phyloP scores from a whole-genome alignment of 2,329 filamentous ascomycete genomes.

The Lachnellula suecica region DNA sequence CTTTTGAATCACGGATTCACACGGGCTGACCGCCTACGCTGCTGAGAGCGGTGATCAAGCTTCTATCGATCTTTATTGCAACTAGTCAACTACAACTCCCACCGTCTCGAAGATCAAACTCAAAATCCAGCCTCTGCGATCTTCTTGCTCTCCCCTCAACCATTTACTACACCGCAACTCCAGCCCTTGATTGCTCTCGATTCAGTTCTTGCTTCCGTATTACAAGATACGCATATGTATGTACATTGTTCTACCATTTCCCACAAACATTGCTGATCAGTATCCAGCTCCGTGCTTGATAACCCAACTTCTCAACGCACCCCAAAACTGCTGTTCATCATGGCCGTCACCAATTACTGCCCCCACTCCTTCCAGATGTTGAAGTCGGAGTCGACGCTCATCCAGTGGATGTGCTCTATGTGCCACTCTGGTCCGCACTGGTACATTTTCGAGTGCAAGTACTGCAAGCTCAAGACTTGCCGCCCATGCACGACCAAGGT shows the following conservation, averaged over 20 bases:
- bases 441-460: slow-evolving; percentile 68
- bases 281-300: neutral
- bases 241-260: neutral
- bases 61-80: neutral
- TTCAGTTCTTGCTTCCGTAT: neutral
- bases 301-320: neutral
- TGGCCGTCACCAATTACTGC: slow-evolving; percentile 57
- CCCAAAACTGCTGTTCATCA: slow-evolving; percentile 24
- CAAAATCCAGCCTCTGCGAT: neutral
- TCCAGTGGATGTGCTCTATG: slow-evolving; percentile 65
- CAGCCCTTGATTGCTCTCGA: neutral
- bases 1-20: neutral
- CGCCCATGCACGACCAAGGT: slow-evolving; percentile 46
- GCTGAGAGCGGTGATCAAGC: neutral
- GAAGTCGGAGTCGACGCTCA: slow-evolving; percentile 64
- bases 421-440: slow-evolving; percentile 65
- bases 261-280: neutral
- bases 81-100: neutral
- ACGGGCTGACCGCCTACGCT: too few species aligned
- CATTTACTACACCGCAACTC: neutral
- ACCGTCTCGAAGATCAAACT: neutral
- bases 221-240: neutral
- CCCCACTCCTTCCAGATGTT: slow-evolving; percentile 64
- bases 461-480: slow-evolving; percentile 67
- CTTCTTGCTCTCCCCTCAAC: neutral